phyloP scores from a whole-genome alignment of 2,329 filamentous ascomycete species.

The Microcyclosporella mali region DNA sequence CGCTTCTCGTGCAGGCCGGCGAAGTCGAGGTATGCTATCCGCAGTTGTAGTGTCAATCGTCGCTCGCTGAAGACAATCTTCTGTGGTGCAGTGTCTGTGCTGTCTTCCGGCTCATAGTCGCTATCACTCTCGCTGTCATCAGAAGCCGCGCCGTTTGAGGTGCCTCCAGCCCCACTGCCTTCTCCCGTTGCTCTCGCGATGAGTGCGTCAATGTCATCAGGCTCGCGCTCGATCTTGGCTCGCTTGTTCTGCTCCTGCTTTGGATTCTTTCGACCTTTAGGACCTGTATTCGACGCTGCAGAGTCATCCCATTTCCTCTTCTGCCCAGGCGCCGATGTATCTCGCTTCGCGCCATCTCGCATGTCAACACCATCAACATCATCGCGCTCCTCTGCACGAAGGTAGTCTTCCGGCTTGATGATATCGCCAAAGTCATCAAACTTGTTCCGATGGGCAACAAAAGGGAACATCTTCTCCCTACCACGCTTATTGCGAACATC shows the following conservation, averaged over 20 bases:
- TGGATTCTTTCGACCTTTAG: constrained; percentile 55
- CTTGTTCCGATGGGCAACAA: constrained; percentile 70
- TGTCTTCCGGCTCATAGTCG: constrained; percentile 48
- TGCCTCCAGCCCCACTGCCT: constrained; percentile 3
- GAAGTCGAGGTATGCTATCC: constrained; percentile 85
- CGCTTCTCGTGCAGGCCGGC: constrained; percentile 88
- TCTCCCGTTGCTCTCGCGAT: constrained; percentile 28
- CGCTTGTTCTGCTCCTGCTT: constrained; percentile 35
- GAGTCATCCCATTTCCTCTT: constrained; percentile 91
- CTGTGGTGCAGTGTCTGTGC: constrained; percentile 58
- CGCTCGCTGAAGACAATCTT: constrained; percentile 64
- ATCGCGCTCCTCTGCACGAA: constrained; percentile 86
- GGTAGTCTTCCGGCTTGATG: constrained; percentile 88
- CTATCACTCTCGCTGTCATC: constrained; percentile 36
- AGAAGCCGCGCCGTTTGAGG: constrained; percentile 15
- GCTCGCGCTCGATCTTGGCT: constrained; percentile 21
- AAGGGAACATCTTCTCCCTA: constrained; percentile 85
- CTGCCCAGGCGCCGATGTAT: constrained; percentile 60
- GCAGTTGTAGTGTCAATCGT: constrained; percentile 61
- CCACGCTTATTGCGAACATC: constrained; percentile 88
- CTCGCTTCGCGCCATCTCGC: constrained; percentile 45
- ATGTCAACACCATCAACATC: constrained; percentile 62
- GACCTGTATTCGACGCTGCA: constrained; percentile 30
- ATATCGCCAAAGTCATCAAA: constrained; percentile 90
- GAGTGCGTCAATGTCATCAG: constrained; percentile 32